A percentile compares a stretch with the other conserved stretches of the same genome.
Conservation (phyloP, 1,284 basidiomycete species). For the Puccinia coronata region DNA sequence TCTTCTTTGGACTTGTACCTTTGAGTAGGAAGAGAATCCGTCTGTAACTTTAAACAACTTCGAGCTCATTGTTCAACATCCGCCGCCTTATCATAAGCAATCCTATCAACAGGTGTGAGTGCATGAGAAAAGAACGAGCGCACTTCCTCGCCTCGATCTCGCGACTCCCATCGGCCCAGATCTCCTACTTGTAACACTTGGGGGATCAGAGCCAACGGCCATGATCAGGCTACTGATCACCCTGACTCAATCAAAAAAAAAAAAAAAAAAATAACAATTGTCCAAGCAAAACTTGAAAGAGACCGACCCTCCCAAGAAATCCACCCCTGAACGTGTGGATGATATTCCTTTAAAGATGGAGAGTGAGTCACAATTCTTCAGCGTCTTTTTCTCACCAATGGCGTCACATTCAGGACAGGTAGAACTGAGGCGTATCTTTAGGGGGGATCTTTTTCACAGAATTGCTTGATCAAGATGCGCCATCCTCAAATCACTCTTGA, state of each 20-base stretch:
- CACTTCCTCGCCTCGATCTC: constrained; percentile 2
- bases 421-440: not conserved
- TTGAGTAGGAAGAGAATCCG: too few relatives aligned
- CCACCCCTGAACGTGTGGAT: constrained; percentile 13
- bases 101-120: too few relatives aligned
- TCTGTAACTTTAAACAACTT: too few relatives aligned
- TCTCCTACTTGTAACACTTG: not conserved
- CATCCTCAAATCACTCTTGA: constrained; percentile 23
- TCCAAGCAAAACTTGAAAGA: not conserved
- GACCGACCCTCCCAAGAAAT: constrained; percentile 2
- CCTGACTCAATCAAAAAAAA: not conserved
- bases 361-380: constrained; percentile 22
- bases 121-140: constrained; percentile 4
- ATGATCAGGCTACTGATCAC: not conserved
- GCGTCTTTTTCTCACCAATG: not conserved
- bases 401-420: too few relatives aligned
- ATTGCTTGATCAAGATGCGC: constrained; percentile 27
- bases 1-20: too few relatives aligned
- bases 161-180: not conserved
- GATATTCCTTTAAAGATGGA: constrained; percentile 47
- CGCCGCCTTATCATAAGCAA: too few relatives aligned
- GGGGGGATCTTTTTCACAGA: constrained; percentile 8
- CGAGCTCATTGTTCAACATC: too few relatives aligned
- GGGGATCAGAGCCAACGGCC: not conserved
- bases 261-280: not conserved